Evolutionary conservation across 2,329 filamentous ascomycete species (phyloP), one percentile per base, ranked within the genome.

Genomic region (Ilyonectria mors-panacis): DNA sequence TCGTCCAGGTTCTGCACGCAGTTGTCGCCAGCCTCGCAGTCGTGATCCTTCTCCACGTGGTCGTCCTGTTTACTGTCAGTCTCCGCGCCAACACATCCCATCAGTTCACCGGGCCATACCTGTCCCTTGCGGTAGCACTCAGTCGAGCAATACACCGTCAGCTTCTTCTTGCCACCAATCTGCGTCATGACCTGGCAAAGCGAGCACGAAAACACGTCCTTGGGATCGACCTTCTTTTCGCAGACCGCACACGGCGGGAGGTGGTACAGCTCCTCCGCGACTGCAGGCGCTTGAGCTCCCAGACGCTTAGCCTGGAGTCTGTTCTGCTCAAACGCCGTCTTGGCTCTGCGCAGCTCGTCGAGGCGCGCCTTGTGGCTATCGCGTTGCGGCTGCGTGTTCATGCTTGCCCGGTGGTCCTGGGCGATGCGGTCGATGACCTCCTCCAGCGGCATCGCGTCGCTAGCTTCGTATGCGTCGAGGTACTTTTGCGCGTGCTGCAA

Each of bases 311-410:
- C 79, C 75, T 78, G 79, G 69, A 72, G 78, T 74, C 75, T 82
- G 73, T 80, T 80, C 71, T 82, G 84, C 73, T 86, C 85, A 78
- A 85, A 84, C 9, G 85, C 84, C 65, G 80, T 83, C 73, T 83
- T 85, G 30, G 85, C 85, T 63, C 85, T 79, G 19, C 80, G 80
- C 4, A 87, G 79, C 71, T 86, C 85, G 62, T 85, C 83, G 3
- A 87, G 75, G 10, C 84, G 81, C 59, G 71, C 73, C 61, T 71
- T 70, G 64, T 83, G 81, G 33, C 75, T 78, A 47, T 83, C 80
- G 13, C 84, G 81, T 47, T 82, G 79, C 2, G 78, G 77, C 63
- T 80, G 75, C 19, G 76, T 70, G 51, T 60, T 77, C 47, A 73
- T 74, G 63, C 68, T 77, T 35, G 74, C 78, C 8, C 77, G 77